Evolutionary conservation across 768 basidiomycete species (phyloP).

Genomic region (Termitomyces sp.): DNA sequence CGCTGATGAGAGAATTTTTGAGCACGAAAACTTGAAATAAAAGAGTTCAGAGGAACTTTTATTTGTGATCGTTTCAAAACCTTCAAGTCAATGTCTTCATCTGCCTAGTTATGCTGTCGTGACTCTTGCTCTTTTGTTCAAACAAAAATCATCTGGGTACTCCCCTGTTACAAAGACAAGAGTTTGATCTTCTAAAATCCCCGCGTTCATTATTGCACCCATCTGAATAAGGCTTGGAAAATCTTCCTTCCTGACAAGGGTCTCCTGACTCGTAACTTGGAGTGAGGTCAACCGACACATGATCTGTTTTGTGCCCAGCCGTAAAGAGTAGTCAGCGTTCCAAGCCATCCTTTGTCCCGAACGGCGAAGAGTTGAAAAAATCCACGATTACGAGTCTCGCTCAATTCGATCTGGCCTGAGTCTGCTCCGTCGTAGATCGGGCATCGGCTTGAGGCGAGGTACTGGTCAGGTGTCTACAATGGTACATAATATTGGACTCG

Average conservation of each 20-base stretch:
- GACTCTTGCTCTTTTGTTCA: not conserved
- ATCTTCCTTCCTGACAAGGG: not conserved
- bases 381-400: too few species aligned
- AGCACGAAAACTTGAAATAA: too few species aligned
- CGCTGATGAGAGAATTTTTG: not conserved
- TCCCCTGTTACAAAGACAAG: not conserved
- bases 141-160: not conserved
- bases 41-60: not conserved
- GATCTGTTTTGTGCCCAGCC: not conserved
- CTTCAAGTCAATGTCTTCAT: too few species aligned
- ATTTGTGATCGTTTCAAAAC: too few species aligned
- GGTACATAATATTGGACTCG: conserved; percentile 9
- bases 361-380: not conserved
- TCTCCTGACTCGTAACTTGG: not conserved
- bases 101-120: too few species aligned
- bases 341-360: not conserved
- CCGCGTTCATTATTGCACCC: too few species aligned
- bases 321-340: not conserved
- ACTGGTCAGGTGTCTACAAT: conserved; percentile 2
- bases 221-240: not conserved
- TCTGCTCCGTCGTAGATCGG: not conserved
- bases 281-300: not conserved
- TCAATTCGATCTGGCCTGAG: not conserved
- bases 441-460: not conserved
- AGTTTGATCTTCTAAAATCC: too few species aligned